phyloP scores from a whole-genome alignment of 257 asterid genomes.

The Echium plantagineum region DNA sequence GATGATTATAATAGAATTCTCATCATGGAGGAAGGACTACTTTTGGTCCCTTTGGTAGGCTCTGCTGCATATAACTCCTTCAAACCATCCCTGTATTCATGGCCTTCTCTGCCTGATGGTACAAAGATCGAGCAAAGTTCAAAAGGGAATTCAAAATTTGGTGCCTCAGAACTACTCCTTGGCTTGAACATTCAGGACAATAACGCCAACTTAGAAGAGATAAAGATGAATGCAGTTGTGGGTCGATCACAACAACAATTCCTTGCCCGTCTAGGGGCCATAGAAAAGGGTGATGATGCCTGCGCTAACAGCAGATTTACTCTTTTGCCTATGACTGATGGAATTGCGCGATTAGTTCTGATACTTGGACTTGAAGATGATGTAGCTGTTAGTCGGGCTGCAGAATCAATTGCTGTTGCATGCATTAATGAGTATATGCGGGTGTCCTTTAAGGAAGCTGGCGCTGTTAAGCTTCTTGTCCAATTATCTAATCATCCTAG shows the following conservation, averaged over 20 bases:
- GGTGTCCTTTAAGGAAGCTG: slow-evolving; percentile 59
- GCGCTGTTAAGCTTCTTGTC: slow-evolving; percentile 56
- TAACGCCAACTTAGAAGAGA: slow-evolving; percentile 44
- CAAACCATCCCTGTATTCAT: slow-evolving; percentile 53
- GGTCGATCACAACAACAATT: slow-evolving; percentile 70
- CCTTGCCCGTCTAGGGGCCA: slow-evolving; percentile 80
- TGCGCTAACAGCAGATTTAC: slow-evolving; percentile 36
- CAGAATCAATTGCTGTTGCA: slow-evolving; percentile 66
- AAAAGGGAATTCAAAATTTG: slow-evolving; percentile 55
- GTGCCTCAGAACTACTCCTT: slow-evolving; percentile 62
- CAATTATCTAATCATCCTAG: slow-evolving; percentile 50
- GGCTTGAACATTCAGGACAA: slow-evolving; percentile 44
- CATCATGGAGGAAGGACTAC: slow-evolving; percentile 71
- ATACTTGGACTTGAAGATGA: slow-evolving; percentile 86
- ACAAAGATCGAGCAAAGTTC: slow-evolving; percentile 44
- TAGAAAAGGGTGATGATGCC: slow-evolving; percentile 52
- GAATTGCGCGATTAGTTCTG: slow-evolving; percentile 76
- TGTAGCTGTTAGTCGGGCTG: slow-evolving; percentile 62
- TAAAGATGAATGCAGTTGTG: slow-evolving; percentile 47
- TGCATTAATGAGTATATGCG: slow-evolving; percentile 68
- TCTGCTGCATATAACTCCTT: slow-evolving; percentile 63
- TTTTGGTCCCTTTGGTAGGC: slow-evolving; percentile 74
- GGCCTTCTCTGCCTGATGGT: slow-evolving; percentile 91
- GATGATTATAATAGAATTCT: slow-evolving; percentile 61
- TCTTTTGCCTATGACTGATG: slow-evolving; percentile 64